Evolutionary conservation across 2,329 filamentous ascomycete genomes (phyloP), one percentile per base, ranked within the genome.

Genomic region (Westerdykella aurantiaca): DNA sequence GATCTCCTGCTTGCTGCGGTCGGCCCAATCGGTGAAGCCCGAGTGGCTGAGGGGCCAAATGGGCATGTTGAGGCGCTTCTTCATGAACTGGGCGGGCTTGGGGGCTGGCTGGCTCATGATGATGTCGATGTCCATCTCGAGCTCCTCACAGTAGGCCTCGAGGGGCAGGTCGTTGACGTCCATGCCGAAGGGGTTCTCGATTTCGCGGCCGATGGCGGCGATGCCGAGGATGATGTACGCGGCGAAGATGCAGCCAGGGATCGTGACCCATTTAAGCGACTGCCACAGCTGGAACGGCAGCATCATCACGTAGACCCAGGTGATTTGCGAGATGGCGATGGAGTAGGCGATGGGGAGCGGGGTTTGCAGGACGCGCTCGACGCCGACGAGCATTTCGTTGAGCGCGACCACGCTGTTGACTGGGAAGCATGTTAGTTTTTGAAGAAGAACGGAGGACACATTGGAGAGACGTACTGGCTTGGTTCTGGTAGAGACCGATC

Each of bases 201-300:
- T 85, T 67, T 93, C 86, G 50, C 81, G 80, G 33, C 87, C 87
- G 56, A 91, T 91, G 50, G 79, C 74, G 4, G 80, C 77, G 37
- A 93, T 80, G 18, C 85, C 86, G 47, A 93, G 79, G 62, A 93
- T 91, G 53, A 93, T 91, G 67, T 91, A 91, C 3, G 85, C 82
- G 2, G 83, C 83, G 31, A 67, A 61, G 13, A 90, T 71, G 37
- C 82, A 84, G 29, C 82, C 87, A 0, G 87, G 87, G 51, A 93
- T 90, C 11, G 87, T 83, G 48, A 88, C 75, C 81, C 83, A 93
- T 1, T 67, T 55, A 0, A 94, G 76, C 1, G 66, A 61, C 0
- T 65, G 62, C 60, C 79, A 78, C 4, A 93, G 78, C 68, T 94
- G 88, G 74, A 93, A 91, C 2, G 88, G 88, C 0, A 94, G 76